Percentiles rank a stretch among this genome's conserved stretches.
phyloP scores from a whole-genome alignment of 2,329 filamentous ascomycete species.

The Ceratocystis smalleyi region DNA sequence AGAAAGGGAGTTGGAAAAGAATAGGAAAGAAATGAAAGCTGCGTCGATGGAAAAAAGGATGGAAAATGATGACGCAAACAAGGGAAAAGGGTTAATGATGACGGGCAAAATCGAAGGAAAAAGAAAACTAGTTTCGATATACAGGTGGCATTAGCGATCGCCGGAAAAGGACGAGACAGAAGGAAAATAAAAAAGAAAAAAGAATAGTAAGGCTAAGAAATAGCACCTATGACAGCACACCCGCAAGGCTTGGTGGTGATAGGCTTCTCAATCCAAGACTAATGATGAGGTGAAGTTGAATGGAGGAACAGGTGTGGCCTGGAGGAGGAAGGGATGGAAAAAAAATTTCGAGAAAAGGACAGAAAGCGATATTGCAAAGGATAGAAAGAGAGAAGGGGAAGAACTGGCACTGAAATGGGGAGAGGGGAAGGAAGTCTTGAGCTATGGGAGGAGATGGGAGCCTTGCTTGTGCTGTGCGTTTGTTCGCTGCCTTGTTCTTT shows the following conservation, averaged over 20 bases:
- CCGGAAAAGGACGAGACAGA: not conserved
- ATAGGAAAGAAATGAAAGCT: conserved; percentile 1
- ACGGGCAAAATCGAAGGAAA: conserved; percentile 1
- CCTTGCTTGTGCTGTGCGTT: not conserved
- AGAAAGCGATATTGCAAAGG: not conserved
- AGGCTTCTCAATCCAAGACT: not conserved
- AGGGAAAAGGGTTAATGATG: conserved; percentile 3
- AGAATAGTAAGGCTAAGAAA: conserved; percentile 17
- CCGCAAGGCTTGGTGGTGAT: not conserved
- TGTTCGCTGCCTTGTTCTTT: not conserved
- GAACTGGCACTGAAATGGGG: not conserved
- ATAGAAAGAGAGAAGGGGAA: not conserved
- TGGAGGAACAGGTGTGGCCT: not conserved
- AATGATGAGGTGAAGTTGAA: not conserved
- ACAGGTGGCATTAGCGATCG: conserved; percentile 22
- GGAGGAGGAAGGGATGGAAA: not conserved
- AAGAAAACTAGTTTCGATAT: conserved; percentile 19
- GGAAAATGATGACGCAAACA: conserved; percentile 8
- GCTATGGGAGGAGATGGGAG: not conserved
- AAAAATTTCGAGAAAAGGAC: not conserved
- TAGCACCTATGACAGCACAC: not conserved
- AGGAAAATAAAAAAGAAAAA: not conserved
- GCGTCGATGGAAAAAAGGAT: not conserved
- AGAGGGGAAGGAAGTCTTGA: not conserved
- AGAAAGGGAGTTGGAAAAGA: not conserved